Evolutionary conservation across 1,284 basidiomycete genomes (phyloP).

Genomic region (Rhizoctonia solani): DNA sequence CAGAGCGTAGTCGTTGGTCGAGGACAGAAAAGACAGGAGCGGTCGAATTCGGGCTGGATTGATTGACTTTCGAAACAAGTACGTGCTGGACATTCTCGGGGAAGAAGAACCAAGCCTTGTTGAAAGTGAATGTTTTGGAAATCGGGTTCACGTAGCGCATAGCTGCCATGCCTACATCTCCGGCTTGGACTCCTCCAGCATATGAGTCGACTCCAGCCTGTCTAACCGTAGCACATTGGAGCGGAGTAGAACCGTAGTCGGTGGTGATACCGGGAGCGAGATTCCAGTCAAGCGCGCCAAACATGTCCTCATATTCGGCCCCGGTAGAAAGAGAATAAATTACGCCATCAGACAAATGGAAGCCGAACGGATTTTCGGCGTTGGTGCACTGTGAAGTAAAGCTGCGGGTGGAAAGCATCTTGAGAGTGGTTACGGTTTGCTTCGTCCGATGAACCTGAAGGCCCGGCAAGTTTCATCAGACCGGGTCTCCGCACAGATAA

Average conservation of each 20-base stretch:
- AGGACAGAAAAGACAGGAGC: slow-evolving; percentile 66
- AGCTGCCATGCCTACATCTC: slow-evolving; percentile 40
- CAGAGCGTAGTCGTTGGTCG: slow-evolving; percentile 59
- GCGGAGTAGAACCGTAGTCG: slow-evolving; percentile 58
- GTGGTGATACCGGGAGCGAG: slow-evolving; percentile 70
- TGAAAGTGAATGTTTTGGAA: slow-evolving; percentile 59
- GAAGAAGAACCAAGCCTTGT: slow-evolving; percentile 75
- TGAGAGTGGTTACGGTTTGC: slow-evolving; percentile 62
- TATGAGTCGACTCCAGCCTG: slow-evolving; percentile 56
- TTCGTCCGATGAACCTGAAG: slow-evolving; percentile 61
- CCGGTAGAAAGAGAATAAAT: slow-evolving; percentile 65
- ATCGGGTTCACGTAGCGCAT: slow-evolving; percentile 52
- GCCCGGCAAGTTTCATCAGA: not conserved
- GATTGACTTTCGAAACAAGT: slow-evolving; percentile 58
- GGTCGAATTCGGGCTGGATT: slow-evolving; percentile 47
- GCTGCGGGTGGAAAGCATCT: slow-evolving; percentile 66
- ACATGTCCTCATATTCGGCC: slow-evolving; percentile 68
- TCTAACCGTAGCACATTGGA: slow-evolving; percentile 51
- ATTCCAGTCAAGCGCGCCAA: slow-evolving; percentile 73
- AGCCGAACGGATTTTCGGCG: slow-evolving; percentile 62
- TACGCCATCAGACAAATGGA: slow-evolving; percentile 67
- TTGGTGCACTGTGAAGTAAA: slow-evolving; percentile 67
- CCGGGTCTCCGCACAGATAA: not conserved
- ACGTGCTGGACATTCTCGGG: slow-evolving; percentile 63
- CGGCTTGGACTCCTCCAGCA: slow-evolving; percentile 66